Evolutionary conservation across 2,329 filamentous ascomycete species (phyloP).

Genomic region (Graphilbum sp.): DNA sequence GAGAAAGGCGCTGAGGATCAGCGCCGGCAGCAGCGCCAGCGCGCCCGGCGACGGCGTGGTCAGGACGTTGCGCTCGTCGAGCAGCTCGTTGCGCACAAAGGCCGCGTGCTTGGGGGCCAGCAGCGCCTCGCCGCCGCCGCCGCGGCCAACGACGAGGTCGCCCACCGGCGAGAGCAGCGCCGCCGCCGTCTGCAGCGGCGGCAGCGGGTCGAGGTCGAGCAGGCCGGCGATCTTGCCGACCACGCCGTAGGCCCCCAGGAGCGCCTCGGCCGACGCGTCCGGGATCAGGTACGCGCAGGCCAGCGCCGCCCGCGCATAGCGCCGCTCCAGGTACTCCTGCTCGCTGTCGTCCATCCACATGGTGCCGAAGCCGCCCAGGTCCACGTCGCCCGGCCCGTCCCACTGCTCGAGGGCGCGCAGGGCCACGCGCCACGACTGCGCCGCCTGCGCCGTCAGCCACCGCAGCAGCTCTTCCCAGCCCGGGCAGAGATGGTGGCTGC

Average conservation of each 20-base stretch:
- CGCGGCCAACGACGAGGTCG: conserved; percentile 28
- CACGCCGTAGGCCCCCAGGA: conserved; percentile 44
- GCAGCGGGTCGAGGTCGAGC: conserved; percentile 34
- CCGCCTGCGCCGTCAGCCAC: conserved; percentile 48
- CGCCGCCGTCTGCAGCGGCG: conserved; percentile 31
- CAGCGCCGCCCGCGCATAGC: conserved; percentile 52
- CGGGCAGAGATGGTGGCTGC: conserved; percentile 22
- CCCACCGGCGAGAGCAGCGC: conserved; percentile 30
- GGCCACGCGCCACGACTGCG: conserved; percentile 43
- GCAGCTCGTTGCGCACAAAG: conserved; percentile 33
- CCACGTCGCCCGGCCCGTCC: conserved; percentile 56
- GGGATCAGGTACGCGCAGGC: conserved; percentile 53
- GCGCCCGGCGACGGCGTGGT: conserved; percentile 42
- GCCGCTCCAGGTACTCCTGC: conserved; percentile 40
- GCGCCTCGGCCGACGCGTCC: conserved; percentile 37
- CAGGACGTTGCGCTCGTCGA: conserved; percentile 44
- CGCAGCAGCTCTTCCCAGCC: conserved; percentile 55
- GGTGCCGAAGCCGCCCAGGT: conserved; percentile 43
- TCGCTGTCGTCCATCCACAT: conserved; percentile 43
- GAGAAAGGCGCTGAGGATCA: conserved; percentile 45
- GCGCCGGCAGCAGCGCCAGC: conserved; percentile 42
- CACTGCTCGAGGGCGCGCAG: conserved; percentile 50
- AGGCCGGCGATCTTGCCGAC: conserved; percentile 41
- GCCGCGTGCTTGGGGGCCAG: conserved; percentile 24
- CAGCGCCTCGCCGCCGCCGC: conserved; percentile 21